phyloP scores from a whole-genome alignment of 192 early-diverging fungal species.

The Phycomyces blakesleeanus region DNA sequence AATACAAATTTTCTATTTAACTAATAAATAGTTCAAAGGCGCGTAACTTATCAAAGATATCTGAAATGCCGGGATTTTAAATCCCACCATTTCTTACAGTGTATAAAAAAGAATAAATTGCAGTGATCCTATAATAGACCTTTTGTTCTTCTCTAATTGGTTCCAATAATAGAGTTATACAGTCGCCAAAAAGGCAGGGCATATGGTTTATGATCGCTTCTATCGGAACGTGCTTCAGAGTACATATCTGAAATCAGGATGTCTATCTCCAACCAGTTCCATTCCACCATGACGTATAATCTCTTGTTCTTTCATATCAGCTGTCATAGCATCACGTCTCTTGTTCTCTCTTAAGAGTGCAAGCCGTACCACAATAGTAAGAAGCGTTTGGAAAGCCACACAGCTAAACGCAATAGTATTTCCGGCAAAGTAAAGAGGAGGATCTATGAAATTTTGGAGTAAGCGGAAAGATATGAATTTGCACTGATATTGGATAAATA shows the following conservation, averaged over 20 bases:
- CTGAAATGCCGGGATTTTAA: too few relatives aligned
- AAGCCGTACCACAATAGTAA: slow-evolving; percentile 6
- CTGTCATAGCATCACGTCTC: slow-evolving; percentile 1
- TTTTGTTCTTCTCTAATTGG: too few relatives aligned
- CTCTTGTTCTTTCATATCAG: slow-evolving; percentile 9
- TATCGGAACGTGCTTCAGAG: not conserved
- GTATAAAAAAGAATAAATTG: too few relatives aligned
- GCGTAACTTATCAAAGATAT: too few relatives aligned
- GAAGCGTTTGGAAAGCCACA: slow-evolving; percentile 4
- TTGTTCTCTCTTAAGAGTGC: slow-evolving; percentile 4
- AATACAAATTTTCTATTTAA: too few relatives aligned
- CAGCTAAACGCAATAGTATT: slow-evolving; percentile 8
- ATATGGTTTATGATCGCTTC: too few relatives aligned
- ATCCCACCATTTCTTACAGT: too few relatives aligned
- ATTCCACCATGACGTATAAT: slow-evolving; percentile 6
- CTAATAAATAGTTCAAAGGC: too few relatives aligned
- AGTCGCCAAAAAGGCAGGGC: too few relatives aligned
- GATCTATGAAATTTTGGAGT: not conserved
- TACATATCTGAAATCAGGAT: slow-evolving; percentile 16
- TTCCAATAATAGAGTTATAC: too few relatives aligned
- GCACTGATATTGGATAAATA: too few relatives aligned
- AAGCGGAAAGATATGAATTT: not conserved
- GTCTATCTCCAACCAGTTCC: slow-evolving; percentile 13
- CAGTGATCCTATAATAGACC: too few relatives aligned
- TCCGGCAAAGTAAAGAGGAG: slow-evolving; percentile 4